Base-by-base conservation (phyloP, 2,329 filamentous ascomycete genomes). In the Trichoderma koningii region DNA sequence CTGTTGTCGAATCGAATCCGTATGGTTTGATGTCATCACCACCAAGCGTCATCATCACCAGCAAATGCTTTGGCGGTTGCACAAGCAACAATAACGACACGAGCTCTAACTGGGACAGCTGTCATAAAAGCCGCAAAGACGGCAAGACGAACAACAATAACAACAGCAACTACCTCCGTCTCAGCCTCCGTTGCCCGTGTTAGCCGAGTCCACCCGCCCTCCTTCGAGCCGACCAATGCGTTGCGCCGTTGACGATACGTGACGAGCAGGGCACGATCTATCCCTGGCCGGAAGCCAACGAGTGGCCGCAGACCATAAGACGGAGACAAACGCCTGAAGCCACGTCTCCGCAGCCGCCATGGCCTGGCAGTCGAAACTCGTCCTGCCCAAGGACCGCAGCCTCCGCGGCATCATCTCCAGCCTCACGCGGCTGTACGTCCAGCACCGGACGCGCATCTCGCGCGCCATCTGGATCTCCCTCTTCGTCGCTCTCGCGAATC, bases 381-480 rank as follows among this genome's bases (percentile, higher is more conserved):
- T 83, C 55, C 80, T 88, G 45, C 76, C 79, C 50, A 77, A 83
- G 67, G 86, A 90, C 70, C 85, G 85, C 70, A 88, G 86, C 65
- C 74, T 93, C 73, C 86, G 87, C 72, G 81, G 82, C 73, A 77
- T 89, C 70, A 77, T 93, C 73, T 82, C 86, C 67, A 83, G 88
- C 70, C 80, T 96, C 68, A 89, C 89, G 3, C 77, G 82, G 57
- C 83, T 92, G 55, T 97, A 97, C 78, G 83, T 94, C 68, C 83
- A 85, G 68, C 88, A 96, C 78, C 91, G 93, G 70, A 92, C 88
- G 57, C 87, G 87, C 70, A 93, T 97, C 76, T 94, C 92, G 23
- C 89, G 91, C 73, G 87, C 87, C 68, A 87, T 96, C 70, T 96
- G 96, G 81, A 81, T 96, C 68, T 89, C 92, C 30, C 84, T 97